Percentiles rank a stretch among this genome's conserved stretches.
phyloP scores from a whole-genome alignment of 495 filamentous ascomycete genomes.

The Neurospora pannonica region DNA sequence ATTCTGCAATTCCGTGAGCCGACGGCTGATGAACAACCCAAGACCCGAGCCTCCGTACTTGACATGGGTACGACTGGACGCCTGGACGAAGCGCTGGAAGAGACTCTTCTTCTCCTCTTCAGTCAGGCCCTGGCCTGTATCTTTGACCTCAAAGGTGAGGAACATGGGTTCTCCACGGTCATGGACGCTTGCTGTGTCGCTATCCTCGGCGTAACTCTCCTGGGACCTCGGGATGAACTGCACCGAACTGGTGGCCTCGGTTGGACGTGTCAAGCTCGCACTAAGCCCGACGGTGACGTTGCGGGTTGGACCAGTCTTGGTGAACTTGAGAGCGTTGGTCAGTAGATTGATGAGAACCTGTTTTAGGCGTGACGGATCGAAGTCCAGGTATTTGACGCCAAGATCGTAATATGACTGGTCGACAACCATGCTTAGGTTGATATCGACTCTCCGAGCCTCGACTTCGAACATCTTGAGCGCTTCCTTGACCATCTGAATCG shows the following conservation, averaged over 20 bases:
- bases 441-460: constrained; percentile 55
- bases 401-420: constrained; percentile 47
- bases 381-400: constrained; percentile 52
- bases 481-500: constrained; percentile 48
- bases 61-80: constrained; percentile 60
- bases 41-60: constrained; percentile 71
- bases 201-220: constrained; percentile 9
- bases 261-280: constrained; percentile 20
- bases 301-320: constrained; percentile 36
- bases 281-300: constrained; percentile 28
- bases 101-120: constrained; percentile 57
- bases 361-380: constrained; percentile 61
- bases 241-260: constrained; percentile 22
- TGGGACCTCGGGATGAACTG: constrained; percentile 25
- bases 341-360: constrained; percentile 67
- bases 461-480: constrained; percentile 65
- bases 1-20: constrained; percentile 65
- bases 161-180: constrained; percentile 34
- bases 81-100: constrained; percentile 71
- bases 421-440: constrained; percentile 52
- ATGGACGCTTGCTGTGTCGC: constrained; percentile 1
- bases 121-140: constrained; percentile 63
- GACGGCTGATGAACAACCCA: constrained; percentile 65
- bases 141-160: constrained; percentile 60
- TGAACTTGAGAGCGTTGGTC: constrained; percentile 71